Base-by-base conservation (phyloP, 108 stramenopile species). In the Nitzschia palea region DNA sequence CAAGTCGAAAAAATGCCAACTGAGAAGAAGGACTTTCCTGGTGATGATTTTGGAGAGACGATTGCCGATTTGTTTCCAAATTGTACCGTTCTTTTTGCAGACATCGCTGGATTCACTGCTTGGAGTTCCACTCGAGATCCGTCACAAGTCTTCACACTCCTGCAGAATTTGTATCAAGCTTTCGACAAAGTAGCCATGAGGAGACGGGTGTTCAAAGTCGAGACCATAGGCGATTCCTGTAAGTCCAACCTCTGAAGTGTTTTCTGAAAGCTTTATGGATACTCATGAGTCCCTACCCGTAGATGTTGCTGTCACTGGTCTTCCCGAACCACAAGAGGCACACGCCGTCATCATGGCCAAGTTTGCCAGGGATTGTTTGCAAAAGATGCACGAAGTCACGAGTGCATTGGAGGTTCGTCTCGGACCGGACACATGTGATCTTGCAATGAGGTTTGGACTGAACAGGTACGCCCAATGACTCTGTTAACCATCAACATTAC, bases 231-330 rank as follows among this genome's bases (percentile, higher is more conserved):
- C 8, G 37, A 40, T 40, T 40, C 37, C 14, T 14, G 14, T 40
- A 10, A 40, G 37, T 14, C 14, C 37, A 40, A 40, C 37, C 14
- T 40, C 10, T n/a, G n/a, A n/a, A n/a, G n/a, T n/a, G n/a, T n/a
- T n/a, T n/a, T n/a, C n/a, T n/a, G n/a, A n/a, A n/a, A n/a, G n/a
- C n/a, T n/a, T n/a, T n/a, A n/a, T n/a, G n/a, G n/a, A n/a, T n/a
- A 10, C 10, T 14, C 37, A 40, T 40, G 37, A 40, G n/a, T n/a
- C n/a, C n/a, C 37, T 10, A 40, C 14, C 37, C 37, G 37, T n/a
- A 56, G 55, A 67, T 40, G 62, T 71, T 23, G 61, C 70, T 33
- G 70, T 71, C 12, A 54, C 50, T 2, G 70, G 70, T n/a, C 44
- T 71, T 1, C 70, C 70, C 20, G 51, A 62, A 1, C 55, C 70